A percentile compares a stretch with the other conserved stretches of the same genome.
Conservation (phyloP, 2,329 filamentous ascomycete species). For the Fusarium metavorans region DNA sequence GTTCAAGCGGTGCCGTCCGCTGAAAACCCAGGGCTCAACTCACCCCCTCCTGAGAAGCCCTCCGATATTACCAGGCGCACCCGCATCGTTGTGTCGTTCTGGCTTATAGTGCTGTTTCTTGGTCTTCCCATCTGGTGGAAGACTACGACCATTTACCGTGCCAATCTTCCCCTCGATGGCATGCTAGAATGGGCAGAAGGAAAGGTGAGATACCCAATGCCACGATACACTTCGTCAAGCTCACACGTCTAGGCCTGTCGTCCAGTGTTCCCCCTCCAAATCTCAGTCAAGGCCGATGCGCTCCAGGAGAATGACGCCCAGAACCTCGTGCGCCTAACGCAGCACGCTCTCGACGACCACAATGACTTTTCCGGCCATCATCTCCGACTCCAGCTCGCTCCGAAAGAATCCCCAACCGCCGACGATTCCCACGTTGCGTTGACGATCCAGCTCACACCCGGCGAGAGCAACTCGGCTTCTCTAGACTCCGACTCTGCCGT, state of each 20-base stretch:
- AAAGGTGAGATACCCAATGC: conserved; percentile 67
- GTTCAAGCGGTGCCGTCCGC: conserved; percentile 9
- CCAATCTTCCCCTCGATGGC: conserved; percentile 81
- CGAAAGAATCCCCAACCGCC: conserved; percentile 45
- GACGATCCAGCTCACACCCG: conserved; percentile 76
- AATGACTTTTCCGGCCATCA: conserved; percentile 90
- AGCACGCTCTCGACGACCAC: conserved; percentile 86
- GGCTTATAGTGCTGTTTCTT: conserved; percentile 84
- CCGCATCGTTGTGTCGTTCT: conserved; percentile 87
- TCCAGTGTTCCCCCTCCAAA: conserved; percentile 87
- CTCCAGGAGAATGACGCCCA: conserved; percentile 76
- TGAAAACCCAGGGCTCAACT: conserved; percentile 33
- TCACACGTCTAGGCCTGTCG: conserved; percentile 77
- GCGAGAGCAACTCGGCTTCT: conserved; percentile 69
- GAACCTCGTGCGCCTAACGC: conserved; percentile 81
- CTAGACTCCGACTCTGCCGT: conserved; percentile 77
- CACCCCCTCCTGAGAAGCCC: conserved; percentile 82
- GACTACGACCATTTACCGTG: conserved; percentile 92
- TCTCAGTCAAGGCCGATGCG: conserved; percentile 78
- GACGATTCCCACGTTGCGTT: conserved; percentile 70
- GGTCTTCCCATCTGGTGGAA: conserved; percentile 96
- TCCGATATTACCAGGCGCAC: conserved; percentile 77
- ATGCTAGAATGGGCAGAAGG: conserved; percentile 96
- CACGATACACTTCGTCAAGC: neutral
- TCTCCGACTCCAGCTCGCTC: conserved; percentile 64